A percentile compares a stretch with the other conserved stretches of the same genome.
phyloP scores from a whole-genome alignment of 1,284 basidiomycete species.

The Fomitopsis schrenkii region DNA sequence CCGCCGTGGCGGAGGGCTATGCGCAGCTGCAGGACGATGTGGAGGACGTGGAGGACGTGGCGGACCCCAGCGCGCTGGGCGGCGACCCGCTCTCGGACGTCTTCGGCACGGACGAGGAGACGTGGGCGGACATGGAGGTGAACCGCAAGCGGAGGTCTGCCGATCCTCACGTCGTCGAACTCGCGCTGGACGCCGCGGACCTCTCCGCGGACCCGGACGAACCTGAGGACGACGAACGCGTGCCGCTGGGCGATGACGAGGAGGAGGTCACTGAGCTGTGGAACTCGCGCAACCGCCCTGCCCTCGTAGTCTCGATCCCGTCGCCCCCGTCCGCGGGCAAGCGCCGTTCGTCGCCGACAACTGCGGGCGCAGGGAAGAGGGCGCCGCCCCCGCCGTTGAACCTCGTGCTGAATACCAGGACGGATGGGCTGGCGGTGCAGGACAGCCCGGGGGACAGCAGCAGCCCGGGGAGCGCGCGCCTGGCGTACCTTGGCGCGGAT shows the following conservation, averaged over 20 bases:
- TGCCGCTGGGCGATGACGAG: conserved; percentile 11
- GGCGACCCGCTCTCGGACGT: conserved; percentile 43
- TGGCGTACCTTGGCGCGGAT: conserved; percentile 29
- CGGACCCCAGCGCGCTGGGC: conserved; percentile 15
- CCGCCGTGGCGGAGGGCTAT: conserved; percentile 25
- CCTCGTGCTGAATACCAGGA: conserved; percentile 24
- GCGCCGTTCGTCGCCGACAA: conserved; percentile 26
- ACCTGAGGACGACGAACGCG: conserved; percentile 21
- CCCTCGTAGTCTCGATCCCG: conserved; percentile 29
- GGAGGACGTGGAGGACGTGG: conserved; percentile 19
- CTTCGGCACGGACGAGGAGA: conserved; percentile 56
- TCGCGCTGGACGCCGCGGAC: conserved; percentile 49
- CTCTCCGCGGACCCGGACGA: conserved; percentile 36
- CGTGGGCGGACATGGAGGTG: conserved; percentile 53
- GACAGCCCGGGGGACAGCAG: conserved; percentile 15
- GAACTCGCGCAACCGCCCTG: conserved; percentile 27
- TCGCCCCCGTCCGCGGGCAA: conserved; percentile 18
- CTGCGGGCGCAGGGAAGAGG: conserved; percentile 22
- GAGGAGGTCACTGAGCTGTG: conserved; percentile 25
- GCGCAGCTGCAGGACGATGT: conserved; percentile 31
- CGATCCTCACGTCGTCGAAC: conserved; percentile 46
- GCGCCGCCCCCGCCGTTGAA: conserved; percentile 49
- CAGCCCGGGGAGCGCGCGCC: conserved; percentile 20
- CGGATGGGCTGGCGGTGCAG: conserved; percentile 12
- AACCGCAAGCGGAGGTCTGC: conserved; percentile 23